Base-by-base conservation (phyloP, 2,329 filamentous ascomycete genomes). In the Fusarium napiforme region DNA sequence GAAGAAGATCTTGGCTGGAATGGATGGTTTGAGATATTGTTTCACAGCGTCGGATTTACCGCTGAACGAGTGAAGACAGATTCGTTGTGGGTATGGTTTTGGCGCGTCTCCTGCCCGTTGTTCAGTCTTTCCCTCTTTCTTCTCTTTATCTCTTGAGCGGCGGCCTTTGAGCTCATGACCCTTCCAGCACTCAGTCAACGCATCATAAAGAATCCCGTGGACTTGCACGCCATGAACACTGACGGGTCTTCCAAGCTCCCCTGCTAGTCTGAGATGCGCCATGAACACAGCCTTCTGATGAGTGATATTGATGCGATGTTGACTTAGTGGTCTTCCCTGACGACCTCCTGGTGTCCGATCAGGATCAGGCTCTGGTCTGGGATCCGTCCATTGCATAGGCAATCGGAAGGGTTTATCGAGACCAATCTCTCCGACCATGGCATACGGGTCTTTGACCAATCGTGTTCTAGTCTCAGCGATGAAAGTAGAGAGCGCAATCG, bases 61-160 rank as follows among this genome's bases (percentile, higher is more conserved):
- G 32, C 93, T 96, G 80, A 94, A 98, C 0, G 95, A 97, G 80
- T 98, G 95, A 67, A 98, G 88, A 78, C 95, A 98, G 75, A 98
- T 91, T 8, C 94, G 86, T 1, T 94, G 94, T 7, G 95, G 94
- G 75, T 91, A 97, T 0, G 2, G 92, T 2, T 76, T 75, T 1
- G 26, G 2, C 0, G 1, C 5, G 0, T 26, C 2, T 2, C 23
- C 18, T 0, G 34, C 7, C 88, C 47, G 85, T 87, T 52, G n/a
- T 0, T 7, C 12, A 0, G 30, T 4, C 10, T 66, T 30, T 0
- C 7, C 19, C 2, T 52, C 74, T 47, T 14, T 79, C 66, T 10
- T 77, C 19, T 52, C 58, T 56, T 62, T 73, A 9, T 67, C 58
- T 5, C 61, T 69, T 84, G 85, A 67, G 84, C 89, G 65, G 86